Evolutionary conservation across 306 rosid species (phyloP), one percentile per base, ranked within the genome.

Genomic region (Herpetospermum pedunculosum): DNA sequence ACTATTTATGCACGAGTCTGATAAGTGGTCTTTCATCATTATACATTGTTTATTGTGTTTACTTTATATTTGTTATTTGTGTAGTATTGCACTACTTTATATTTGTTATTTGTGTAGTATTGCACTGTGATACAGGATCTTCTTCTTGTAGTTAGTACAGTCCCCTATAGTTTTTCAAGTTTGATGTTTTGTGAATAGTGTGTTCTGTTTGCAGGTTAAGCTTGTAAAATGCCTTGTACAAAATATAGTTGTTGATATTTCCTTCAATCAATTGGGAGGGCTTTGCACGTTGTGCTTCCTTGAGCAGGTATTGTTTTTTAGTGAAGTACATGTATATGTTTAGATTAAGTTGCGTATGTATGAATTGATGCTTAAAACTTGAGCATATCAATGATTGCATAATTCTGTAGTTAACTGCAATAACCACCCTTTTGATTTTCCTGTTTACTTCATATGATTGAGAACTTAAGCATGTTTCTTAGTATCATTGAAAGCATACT

Each of bases 191-290:
- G 26, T 34, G 14, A 67, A 34, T 40, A 23, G 55, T 43, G 74
- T 28, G 40, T 59, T 80, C 57, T 75, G 46, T 72, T 73, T 76
- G 88, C 95, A 92, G 96, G 98, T 92, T 81, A 92, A 90, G 86
- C 96, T 92, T 74, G 92, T 92, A 44, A 92, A 92, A 80, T 92
- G 96, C 78, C 81, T 92, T 77, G 88, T 92, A 79, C 91, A 90
- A 83, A 80, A 90, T 84, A 85, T 88, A 44, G 86, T 90, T 25
- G 96, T 92, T 65, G 98, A 92, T 81, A 88, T 92, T 62, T 92
- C 98, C 73, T 92, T 88, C 92, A 90, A 92, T 84, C 98, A 92
- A 81, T 78, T 92, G 78, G 98, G 98, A 77, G 98, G 96, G 77
- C 94, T 92, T 76, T 82, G 86, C 83, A 92, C 95, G 6, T 84